Base-by-base conservation (phyloP, 768 basidiomycete genomes). In the Serendipita sp. region DNA sequence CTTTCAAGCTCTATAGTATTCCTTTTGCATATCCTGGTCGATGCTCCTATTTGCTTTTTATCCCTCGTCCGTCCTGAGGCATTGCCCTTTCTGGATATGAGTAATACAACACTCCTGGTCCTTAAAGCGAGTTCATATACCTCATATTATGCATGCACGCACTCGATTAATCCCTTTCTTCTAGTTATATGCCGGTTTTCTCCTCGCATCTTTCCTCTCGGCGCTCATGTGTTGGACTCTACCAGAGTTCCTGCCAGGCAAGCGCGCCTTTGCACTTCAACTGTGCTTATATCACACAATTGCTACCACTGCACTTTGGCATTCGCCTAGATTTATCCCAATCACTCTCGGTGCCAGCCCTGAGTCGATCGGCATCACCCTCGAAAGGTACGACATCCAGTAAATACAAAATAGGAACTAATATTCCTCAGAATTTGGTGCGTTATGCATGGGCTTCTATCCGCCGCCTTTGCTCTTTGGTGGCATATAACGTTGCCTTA, bases 241-340 rank as follows among this genome's bases (percentile, higher is more conserved):
- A 11, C 90, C 89, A 88, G 89, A 91, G 69, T 90, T 88, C 73
- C 75, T 91, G 2, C 90, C 89, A 0, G 89, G 89, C 10, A 92
- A 92, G 76, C 83, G 90, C 15, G 90, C 88, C 0, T 73, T 91
- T 7, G 90, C 86, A 1, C 84, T 92, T 34, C 83, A 78, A 8
- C 79, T 92, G 1, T 84, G 85, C 67, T 69, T 90, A 13, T 92
- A 91, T 72, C 89, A 92, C 72, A 83, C 78, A 65, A 73, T 85
- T 36, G 79, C 79, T 60, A 88, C 89, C 0, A 89, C 88, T 2
- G 74, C 89, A 58, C 80, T 92, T 58, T 86, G 81, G 72, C 83
- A 87, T 66, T 78, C 86, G 1, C 88, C 89, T 0, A 81, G 89
- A 35, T 88, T 92, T 72, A 86, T 92, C 64, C 89, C 89, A 11